Base-by-base conservation (phyloP, 768 basidiomycete genomes). In the Macrolepiota dolichaula region DNA sequence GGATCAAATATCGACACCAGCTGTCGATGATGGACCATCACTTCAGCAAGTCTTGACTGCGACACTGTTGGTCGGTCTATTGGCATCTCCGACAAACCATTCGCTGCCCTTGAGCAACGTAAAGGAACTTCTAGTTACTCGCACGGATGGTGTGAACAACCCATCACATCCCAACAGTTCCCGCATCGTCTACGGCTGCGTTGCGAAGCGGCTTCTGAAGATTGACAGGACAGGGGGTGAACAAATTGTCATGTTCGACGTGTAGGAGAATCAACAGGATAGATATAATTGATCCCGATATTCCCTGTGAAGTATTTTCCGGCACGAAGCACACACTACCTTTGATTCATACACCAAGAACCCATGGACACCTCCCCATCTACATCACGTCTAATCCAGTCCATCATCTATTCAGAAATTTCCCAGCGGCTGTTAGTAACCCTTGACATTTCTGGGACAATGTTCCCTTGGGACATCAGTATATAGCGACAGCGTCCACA, bases 191-290 rank as follows among this genome's bases (percentile, higher is more conserved):
- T 93, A 91, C 67, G 85, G 79, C 1, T 91, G 91, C 68, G 88
- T 92, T n/a, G 91, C 88, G 15, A 93, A 92, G 74, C 79, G 88
- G 63, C 73, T 93, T 55, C 70, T 93, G 62, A 88, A 84, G 72
- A 91, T 92, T 64, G 91, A 92, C 55, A 78, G 91, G 46, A 84
- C 88, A 19, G 82, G 85, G 4, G 81, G 89, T 36, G 89, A 90
- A 69, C 91, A 93, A 69, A 77, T 85, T 6, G 89, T 92, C 25
- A 83, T 82, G 63, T 93, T 92, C 70, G 86, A 91, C 70, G 66
- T 52, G 17, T 53, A 61, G 38, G n/a, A 61, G 38, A 13, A 52
- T n/a, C 10, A 22, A 44, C n/a, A n/a, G 5, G 42, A 22, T n/a
- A 17, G 19, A 44, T 19, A 44, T 9, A 44, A n/a, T 44, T 44